Conservation (phyloP, 345 rosid genomes). For the Eucalyptus leucophloia region DNA sequence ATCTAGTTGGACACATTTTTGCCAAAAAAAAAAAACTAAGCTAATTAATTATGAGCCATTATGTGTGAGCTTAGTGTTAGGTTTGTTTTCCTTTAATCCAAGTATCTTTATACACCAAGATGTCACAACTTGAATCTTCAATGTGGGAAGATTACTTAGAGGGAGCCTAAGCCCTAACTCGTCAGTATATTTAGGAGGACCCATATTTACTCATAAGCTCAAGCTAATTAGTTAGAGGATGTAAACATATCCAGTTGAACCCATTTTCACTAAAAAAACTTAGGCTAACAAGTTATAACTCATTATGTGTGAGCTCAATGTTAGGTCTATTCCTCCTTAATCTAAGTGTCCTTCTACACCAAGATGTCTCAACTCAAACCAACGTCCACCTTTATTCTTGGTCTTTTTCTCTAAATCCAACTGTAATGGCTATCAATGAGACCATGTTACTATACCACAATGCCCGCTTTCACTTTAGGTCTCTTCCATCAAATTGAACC, state of each 20-base stretch:
- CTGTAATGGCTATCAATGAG: background rate
- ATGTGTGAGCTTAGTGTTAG: too few relatives aligned
- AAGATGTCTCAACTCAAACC: background rate
- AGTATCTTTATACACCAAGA: too few relatives aligned
- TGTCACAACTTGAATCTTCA: too few relatives aligned
- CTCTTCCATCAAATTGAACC: background rate
- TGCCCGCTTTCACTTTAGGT: background rate
- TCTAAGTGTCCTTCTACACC: background rate
- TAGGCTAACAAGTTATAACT: background rate
- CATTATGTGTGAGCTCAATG: background rate
- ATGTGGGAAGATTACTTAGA: background rate
- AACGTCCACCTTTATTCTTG: background rate
- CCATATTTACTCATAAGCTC: too few relatives aligned
- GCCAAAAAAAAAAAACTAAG: background rate
- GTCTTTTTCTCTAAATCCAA: background rate
- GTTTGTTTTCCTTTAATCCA: too few relatives aligned
- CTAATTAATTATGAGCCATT: too few relatives aligned
- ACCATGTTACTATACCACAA: background rate
- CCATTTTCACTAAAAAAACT: background rate
- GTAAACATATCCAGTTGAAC: background rate
- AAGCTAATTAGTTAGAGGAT: too few relatives aligned
- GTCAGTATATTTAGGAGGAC: background rate
- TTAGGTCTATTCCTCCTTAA: background rate
- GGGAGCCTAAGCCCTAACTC: background rate
- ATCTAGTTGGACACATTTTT: background rate